Evolutionary conservation across 2,329 filamentous ascomycete genomes (phyloP), one percentile per base, ranked within the genome.

Genomic region (Myriosclerotinia duriaeana): DNA sequence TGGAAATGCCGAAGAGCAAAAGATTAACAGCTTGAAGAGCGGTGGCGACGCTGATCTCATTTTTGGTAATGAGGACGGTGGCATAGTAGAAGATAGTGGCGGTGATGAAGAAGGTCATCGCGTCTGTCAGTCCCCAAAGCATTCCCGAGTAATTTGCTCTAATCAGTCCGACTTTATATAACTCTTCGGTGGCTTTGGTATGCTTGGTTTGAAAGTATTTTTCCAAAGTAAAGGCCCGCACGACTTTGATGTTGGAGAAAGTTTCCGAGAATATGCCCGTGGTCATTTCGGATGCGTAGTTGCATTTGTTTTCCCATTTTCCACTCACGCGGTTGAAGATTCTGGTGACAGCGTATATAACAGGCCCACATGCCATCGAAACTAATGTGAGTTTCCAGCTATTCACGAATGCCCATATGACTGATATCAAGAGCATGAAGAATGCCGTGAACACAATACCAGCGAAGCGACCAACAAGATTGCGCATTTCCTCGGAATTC

Each of bases 41-140:
- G 1, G 83, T 79, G 1, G 83, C 80, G 0, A 89, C 83, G 0
- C 80, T 81, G 70, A 79, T 78, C 50, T 83, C 78, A 12, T 79
- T 74, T 53, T 78, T 76, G 0, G 82, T 81, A 7, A 91, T 82
- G 14, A 96, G 81, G 0, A 84, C 78, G 0, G 88, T 86, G 2
- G 90, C 92, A 74, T 94, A 96, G 79, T 89, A 97, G 75, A 97
- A 95, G 12, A 96, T 85, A 4, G 96, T 79, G 0, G 92, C 91
- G 52, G 87, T 89, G 17, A 92, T 83, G 73, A 92, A 92, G 67
- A 87, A 85, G 50, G 88, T 85, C 22, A 88, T 83, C 0, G 87
- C 88, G 72, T 96, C 89, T 44, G 89, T 88, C n/a, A 95, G 77
- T 0, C 93, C 94, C 73, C 87, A 96, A 8, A 94, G 82, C 6